phyloP scores from a whole-genome alignment of 176 grass and related monocot genomes.

The Musa troglodytarum region DNA sequence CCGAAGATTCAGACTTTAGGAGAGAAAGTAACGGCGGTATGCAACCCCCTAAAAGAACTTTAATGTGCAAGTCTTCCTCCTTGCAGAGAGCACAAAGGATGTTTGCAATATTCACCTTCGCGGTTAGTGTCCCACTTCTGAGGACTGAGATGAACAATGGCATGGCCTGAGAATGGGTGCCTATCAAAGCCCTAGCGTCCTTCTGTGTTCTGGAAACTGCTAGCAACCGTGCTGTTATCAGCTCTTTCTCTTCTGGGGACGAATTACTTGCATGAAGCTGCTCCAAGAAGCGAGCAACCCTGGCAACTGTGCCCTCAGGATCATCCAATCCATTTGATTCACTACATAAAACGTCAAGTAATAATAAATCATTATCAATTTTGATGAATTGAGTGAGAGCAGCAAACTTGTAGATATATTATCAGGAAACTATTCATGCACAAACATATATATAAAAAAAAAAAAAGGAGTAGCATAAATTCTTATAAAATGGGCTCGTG shows the following conservation, averaged over 20 bases:
- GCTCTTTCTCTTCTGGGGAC: conserved; percentile 58
- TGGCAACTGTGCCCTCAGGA: conserved; percentile 54
- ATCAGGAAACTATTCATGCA: not conserved
- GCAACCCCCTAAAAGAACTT: conserved; percentile 84
- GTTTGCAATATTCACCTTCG: conserved; percentile 74
- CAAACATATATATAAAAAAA: not conserved
- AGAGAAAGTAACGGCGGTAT: conserved; percentile 84
- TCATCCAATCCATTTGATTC: conserved; percentile 78
- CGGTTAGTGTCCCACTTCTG: conserved; percentile 51
- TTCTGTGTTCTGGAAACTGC: conserved; percentile 61
- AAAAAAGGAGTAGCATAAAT: not conserved
- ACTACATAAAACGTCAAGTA: conserved; percentile 21
- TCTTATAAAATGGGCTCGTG: not conserved
- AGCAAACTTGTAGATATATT: no score
- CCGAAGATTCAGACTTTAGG: conserved; percentile 67
- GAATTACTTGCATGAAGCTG: conserved; percentile 70
- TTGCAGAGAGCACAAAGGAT: conserved; percentile 76
- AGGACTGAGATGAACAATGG: conserved; percentile 85
- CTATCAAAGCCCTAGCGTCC: conserved; percentile 69
- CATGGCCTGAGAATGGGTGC: conserved; percentile 87
- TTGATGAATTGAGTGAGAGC: not conserved
- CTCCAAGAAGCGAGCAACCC: conserved; percentile 72
- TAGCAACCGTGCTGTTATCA: conserved; percentile 51
- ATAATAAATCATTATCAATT: not conserved
- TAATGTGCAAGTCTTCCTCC: conserved; percentile 80